A percentile compares a stretch with the other conserved stretches of the same genome.
These are phyloP conservation scores for Ustilago cynodontis DNA, from an alignment of 1,284 basidiomycete species.

Conservation along the genomic window DNA sequence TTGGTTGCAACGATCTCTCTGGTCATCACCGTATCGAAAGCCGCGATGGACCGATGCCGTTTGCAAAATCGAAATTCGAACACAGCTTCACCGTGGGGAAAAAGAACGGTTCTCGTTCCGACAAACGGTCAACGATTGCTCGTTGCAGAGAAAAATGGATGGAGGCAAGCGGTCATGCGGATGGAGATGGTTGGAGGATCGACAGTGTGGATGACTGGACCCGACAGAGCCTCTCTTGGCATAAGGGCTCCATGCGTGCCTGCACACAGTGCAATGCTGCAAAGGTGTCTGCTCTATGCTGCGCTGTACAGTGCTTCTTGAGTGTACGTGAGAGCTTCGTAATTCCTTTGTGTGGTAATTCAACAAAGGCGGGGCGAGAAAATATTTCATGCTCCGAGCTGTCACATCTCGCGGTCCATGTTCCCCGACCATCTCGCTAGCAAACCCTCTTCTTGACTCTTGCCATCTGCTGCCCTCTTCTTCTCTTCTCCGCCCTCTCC, in stretches of 20 bases:
- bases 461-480: background rate
- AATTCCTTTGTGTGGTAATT: slow-evolving; percentile 1
- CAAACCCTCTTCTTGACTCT: no score
- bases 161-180: background rate
- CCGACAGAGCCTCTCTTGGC: slow-evolving; percentile 4
- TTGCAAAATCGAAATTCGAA: slow-evolving; percentile 3
- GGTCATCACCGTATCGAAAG: background rate
- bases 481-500: no score
- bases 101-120: background rate
- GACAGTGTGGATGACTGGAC: background rate
- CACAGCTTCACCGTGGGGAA: background rate
- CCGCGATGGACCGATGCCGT: background rate
- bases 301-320: background rate
- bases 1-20: background rate
- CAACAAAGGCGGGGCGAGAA: slow-evolving; percentile 5
- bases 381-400: slow-evolving; percentile 35
- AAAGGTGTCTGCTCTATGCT: slow-evolving; percentile 12
- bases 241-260: slow-evolving; percentile 14
- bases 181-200: background rate
- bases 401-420: slow-evolving; percentile 15
- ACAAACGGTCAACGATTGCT: background rate
- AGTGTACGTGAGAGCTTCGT: no score
- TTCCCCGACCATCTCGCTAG: slow-evolving; percentile 4
- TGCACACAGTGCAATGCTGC: slow-evolving; percentile 30
- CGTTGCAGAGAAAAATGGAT: background rate